Evolutionary conservation across 2,329 filamentous ascomycete genomes (phyloP).

Genomic region (Diaporthe vaccinii): DNA sequence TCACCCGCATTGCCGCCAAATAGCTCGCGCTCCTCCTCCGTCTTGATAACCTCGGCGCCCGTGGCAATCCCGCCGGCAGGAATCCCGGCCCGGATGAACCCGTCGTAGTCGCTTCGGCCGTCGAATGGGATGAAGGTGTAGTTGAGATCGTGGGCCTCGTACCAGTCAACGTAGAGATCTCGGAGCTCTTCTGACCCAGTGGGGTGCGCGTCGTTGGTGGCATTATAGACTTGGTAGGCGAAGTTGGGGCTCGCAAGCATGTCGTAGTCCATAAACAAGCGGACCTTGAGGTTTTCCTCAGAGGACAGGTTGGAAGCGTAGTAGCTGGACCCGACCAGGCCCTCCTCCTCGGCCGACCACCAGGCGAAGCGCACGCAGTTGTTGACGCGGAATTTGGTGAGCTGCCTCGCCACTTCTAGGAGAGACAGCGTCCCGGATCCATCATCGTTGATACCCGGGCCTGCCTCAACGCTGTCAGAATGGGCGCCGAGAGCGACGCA

Average conservation of each 20-base stretch:
- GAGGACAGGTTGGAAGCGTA: conserved; percentile 68
- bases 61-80: conserved; percentile 83
- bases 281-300: conserved; percentile 73
- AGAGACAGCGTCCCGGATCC: conserved; percentile 75
- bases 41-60: conserved; percentile 83
- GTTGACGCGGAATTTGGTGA: conserved; percentile 69
- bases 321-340: conserved; percentile 73
- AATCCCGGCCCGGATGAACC: conserved; percentile 80
- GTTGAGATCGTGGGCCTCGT: conserved; percentile 70
- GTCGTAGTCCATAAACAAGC: conserved; percentile 78
- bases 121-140: conserved; percentile 82
- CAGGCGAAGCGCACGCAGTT: conserved; percentile 78
- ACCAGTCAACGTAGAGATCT: conserved; percentile 77
- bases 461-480: conserved; percentile 72
- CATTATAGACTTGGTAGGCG: conserved; percentile 78
- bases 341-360: conserved; percentile 78
- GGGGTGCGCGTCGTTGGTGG: conserved; percentile 79
- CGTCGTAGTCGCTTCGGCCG: conserved; percentile 84
- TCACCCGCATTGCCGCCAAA: conserved; percentile 80
- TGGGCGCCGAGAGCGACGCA: conserved; percentile 76
- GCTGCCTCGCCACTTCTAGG: conserved; percentile 72
- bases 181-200: conserved; percentile 78
- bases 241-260: conserved; percentile 78
- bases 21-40: conserved; percentile 70
- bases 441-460: conserved; percentile 84